These are phyloP conservation scores for Sporothrix phasma DNA, from an alignment of 2,329 filamentous ascomycete genomes.

Conservation along the genomic window DNA sequence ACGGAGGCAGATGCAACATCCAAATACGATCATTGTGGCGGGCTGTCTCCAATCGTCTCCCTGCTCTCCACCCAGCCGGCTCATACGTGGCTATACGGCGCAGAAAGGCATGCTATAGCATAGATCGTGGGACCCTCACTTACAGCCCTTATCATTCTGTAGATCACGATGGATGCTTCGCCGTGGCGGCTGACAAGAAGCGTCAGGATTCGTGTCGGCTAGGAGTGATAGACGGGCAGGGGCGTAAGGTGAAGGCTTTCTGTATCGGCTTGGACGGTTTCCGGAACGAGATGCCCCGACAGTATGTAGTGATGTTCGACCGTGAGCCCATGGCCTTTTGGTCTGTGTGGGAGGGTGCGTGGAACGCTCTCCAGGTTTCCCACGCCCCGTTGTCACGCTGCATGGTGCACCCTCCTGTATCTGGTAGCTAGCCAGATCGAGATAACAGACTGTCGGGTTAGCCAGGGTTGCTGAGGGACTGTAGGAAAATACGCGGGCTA, in stretches of 20 bases:
- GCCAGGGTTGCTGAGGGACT: background rate
- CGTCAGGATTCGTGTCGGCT: background rate
- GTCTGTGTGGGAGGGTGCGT: background rate
- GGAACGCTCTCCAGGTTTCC: background rate
- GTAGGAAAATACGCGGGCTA: background rate
- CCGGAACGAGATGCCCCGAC: constrained; percentile 6
- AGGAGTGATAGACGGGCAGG: background rate
- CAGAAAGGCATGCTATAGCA: constrained; percentile 6
- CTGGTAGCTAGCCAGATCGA: background rate
- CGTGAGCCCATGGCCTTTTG: constrained; percentile 8
- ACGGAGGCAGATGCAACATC: background rate
- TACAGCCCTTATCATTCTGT: constrained; percentile 3
- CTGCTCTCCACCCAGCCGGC: background rate
- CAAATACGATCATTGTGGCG: constrained; percentile 3
- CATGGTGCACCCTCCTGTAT: background rate
- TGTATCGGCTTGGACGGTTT: constrained; percentile 4
- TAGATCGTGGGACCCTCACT: constrained; percentile 14
- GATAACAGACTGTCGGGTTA: background rate
- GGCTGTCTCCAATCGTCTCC: background rate
- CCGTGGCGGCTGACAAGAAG: background rate
- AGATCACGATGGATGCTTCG: constrained; percentile 15
- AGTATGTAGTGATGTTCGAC: constrained; percentile 2
- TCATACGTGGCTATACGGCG: background rate
- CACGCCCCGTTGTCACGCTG: background rate
- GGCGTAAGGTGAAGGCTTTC: background rate